phyloP scores from a whole-genome alignment of 257 asterid genomes.

The Gynochthodes officinalis region DNA sequence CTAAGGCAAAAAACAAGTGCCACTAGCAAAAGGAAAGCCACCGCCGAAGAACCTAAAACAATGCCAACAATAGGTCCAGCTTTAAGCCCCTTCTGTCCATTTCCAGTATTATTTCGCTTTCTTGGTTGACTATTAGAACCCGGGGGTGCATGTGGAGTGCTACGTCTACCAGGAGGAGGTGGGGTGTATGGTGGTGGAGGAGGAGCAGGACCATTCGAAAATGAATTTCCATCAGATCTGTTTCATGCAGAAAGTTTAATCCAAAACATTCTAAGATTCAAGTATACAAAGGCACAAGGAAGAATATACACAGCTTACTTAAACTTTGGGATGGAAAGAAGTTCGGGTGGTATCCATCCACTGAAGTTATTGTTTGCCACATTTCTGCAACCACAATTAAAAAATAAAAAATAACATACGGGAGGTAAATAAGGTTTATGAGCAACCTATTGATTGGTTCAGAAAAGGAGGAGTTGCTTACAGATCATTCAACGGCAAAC shows the following conservation, averaged over 20 bases:
- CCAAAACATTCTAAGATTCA: slow-evolving; percentile 17
- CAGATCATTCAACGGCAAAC: slow-evolving; percentile 75
- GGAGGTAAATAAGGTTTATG: not conserved
- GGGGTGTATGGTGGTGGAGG: slow-evolving; percentile 86
- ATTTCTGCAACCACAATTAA: slow-evolving; percentile 48
- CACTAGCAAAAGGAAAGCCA: slow-evolving; percentile 42
- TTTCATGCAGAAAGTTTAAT: slow-evolving; percentile 21
- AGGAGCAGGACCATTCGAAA: slow-evolving; percentile 87
- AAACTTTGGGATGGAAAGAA: slow-evolving; percentile 63
- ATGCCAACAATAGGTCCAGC: slow-evolving; percentile 78
- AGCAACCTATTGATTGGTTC: not conserved
- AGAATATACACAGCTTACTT: slow-evolving; percentile 51
- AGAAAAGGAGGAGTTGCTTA: slow-evolving; percentile 35
- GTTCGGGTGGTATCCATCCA: slow-evolving; percentile 93
- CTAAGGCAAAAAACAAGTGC: slow-evolving; percentile 61
- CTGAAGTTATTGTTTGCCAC: slow-evolving; percentile 81
- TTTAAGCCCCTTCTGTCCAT: slow-evolving; percentile 50
- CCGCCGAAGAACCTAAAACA: slow-evolving; percentile 66
- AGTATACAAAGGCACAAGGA: slow-evolving; percentile 8
- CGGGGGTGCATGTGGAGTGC: slow-evolving; percentile 40
- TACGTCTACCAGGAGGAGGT: slow-evolving; percentile 80
- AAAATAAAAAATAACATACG: slow-evolving; percentile 2
- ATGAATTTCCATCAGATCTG: slow-evolving; percentile 80
- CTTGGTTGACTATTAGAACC: slow-evolving; percentile 40
- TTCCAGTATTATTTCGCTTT: slow-evolving; percentile 30